A percentile compares a stretch with the other conserved stretches of the same genome.
Evolutionary conservation across 805 yeast species (phyloP).

Genomic region (Naumovozyma castellii): DNA sequence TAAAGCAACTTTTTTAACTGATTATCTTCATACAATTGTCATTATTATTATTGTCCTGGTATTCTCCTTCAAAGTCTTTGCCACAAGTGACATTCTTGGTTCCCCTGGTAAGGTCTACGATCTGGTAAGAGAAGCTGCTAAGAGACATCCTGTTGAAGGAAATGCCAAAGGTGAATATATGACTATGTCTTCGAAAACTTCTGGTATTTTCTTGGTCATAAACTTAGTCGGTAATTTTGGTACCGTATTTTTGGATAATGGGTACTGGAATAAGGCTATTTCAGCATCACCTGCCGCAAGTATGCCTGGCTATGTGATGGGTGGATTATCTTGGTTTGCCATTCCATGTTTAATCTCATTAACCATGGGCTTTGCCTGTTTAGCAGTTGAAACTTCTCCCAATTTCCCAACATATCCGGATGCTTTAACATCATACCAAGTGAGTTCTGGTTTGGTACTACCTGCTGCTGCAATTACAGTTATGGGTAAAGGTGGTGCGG

Average conservation of each 20-base stretch:
- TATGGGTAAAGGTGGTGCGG: conserved; percentile 84
- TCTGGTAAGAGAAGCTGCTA: conserved; percentile 49
- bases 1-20: conserved; percentile 74
- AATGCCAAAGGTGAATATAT: conserved; percentile 81
- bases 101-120: conserved; percentile 80
- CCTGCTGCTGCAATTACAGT: conserved; percentile 66
- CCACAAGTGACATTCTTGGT: conserved; percentile 61
- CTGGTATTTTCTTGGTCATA: conserved; percentile 84
- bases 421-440: conserved; percentile 54
- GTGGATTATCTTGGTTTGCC: conserved; percentile 88
- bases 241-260: conserved; percentile 77
- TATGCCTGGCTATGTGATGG: conserved; percentile 77
- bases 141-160: conserved; percentile 57
- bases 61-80: conserved; percentile 74
- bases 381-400: conserved; percentile 60
- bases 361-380: conserved; percentile 78
- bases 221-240: conserved; percentile 86
- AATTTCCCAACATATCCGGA: conserved; percentile 75
- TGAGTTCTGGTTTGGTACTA: conserved; percentile 70
- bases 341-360: conserved; percentile 77
- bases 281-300: conserved; percentile 79
- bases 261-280: conserved; percentile 84
- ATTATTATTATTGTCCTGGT: conserved; percentile 66
- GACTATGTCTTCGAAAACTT: conserved; percentile 77
- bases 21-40: conserved; percentile 72